Conservation (phyloP, 441 rosid genomes). For the Populus hybrid region DNA sequence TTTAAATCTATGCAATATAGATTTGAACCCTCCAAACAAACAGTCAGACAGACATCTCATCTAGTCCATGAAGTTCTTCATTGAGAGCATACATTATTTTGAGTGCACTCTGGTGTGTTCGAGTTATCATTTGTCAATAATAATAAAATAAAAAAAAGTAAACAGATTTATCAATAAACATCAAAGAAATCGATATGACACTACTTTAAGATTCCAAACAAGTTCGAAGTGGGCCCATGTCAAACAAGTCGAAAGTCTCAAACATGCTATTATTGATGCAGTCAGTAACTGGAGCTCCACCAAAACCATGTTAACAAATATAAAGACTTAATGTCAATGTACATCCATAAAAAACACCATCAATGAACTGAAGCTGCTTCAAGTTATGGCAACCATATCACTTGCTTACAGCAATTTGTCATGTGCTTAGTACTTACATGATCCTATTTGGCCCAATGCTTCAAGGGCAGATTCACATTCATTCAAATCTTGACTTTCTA, state of each 20-base stretch:
- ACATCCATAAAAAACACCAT: background rate
- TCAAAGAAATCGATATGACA: too few species aligned
- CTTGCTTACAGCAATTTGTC: constrained; percentile 13
- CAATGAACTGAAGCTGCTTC: background rate
- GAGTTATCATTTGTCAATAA: too few species aligned
- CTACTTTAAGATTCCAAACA: too few species aligned
- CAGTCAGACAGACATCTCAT: too few species aligned
- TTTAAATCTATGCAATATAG: too few species aligned
- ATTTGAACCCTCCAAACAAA: too few species aligned
- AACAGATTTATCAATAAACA: too few species aligned
- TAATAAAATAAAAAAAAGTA: too few species aligned
- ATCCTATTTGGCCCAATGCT: constrained; percentile 83
- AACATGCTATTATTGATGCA: background rate
- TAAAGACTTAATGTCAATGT: background rate
- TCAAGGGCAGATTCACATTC: constrained; percentile 83
- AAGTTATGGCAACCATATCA: background rate
- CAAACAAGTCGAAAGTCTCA: background rate
- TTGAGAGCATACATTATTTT: too few species aligned
- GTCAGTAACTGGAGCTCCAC: background rate
- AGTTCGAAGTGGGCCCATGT: background rate
- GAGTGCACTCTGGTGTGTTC: too few species aligned
- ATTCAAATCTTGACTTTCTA: constrained; percentile 46
- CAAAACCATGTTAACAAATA: background rate
- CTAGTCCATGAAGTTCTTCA: too few species aligned
- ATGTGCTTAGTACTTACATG: constrained; percentile 68